A percentile compares a stretch with the other conserved stretches of the same genome.
These are phyloP conservation scores for Phallus indusiatus DNA, from an alignment of 768 basidiomycete genomes.

Conservation along the genomic window DNA sequence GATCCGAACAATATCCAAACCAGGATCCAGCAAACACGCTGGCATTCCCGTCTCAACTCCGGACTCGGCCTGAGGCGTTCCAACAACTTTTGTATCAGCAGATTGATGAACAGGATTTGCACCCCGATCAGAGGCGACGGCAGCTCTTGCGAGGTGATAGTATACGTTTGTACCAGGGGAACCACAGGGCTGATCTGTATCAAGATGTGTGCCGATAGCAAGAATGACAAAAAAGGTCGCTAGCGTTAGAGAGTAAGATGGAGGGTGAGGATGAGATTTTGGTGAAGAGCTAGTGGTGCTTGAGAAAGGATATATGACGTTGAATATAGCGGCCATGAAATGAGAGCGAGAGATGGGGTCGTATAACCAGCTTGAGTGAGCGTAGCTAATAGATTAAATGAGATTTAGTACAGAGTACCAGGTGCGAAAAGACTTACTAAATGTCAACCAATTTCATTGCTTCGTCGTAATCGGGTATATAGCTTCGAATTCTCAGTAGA, in stretches of 20 bases:
- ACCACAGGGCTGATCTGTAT: neutral
- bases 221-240: neutral
- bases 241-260: neutral
- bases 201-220: neutral
- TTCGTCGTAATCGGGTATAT: neutral
- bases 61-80: no score
- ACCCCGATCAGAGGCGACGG: neutral
- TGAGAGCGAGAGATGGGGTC: neutral
- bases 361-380: neutral
- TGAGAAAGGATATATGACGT: neutral
- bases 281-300: neutral
- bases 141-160: neutral
- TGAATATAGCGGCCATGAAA: neutral
- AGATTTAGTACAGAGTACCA: neutral
- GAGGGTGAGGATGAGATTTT: neutral
- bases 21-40: neutral
- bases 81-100: neutral
- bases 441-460: neutral
- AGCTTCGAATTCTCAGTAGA: neutral
- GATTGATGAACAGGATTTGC: neutral
- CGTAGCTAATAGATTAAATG: neutral
- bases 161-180: neutral
- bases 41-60: neutral
- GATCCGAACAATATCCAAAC: neutral
- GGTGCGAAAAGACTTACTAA: neutral